Base-by-base conservation (phyloP, 257 asterid genomes). In the Nicotiana benthamiana region DNA sequence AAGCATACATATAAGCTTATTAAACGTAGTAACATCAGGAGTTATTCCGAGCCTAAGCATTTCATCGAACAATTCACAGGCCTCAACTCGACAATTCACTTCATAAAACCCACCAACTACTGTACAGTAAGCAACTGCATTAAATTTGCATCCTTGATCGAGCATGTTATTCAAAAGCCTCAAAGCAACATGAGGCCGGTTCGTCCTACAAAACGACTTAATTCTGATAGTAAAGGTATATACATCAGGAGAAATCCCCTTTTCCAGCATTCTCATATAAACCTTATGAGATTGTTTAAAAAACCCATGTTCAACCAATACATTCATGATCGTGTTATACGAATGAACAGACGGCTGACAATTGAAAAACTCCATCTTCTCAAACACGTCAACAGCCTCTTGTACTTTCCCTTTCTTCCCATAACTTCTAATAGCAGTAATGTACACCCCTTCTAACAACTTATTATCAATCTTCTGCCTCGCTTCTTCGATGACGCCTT, bases 111-210 rank as follows among this genome's bases (percentile, higher is more conserved):
- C 98, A 82, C 92, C 81, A 67, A 93, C 79, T 5, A 95, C 90
- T 2, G 97, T 90, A 82, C 98, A 95, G 60, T 89, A 95, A 0
- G 96, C 91, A 40, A 92, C 97, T 1, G 95, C 86, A 85, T 95
- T 92, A 66, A 87, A 82, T 75, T 88, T 90, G 34, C 96, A 92
- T 60, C 94, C 96, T 85, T 92, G 98, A 77, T 84, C 67, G 24
- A 89, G 86, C 99, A 95, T 95, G 89, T 89, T 93, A 77, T 90
- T 89, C 82, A 95, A 90, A 84, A 95, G 97, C 89, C 98, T 90
- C 75, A 95, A 82, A 79, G 97, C 98, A 81, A 91, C 93, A 72
- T 83, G 88, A 28, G 98, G 99, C 84, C 97, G 84, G 7, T 82
- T 86, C 0, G 98, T 92, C 84, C 89, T 87, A 84, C 99, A 95